Percentiles rank a stretch among this genome's conserved stretches.
Evolutionary conservation across 805 yeast species (phyloP).

Genomic region (Alloascoidea hylecoeti): DNA sequence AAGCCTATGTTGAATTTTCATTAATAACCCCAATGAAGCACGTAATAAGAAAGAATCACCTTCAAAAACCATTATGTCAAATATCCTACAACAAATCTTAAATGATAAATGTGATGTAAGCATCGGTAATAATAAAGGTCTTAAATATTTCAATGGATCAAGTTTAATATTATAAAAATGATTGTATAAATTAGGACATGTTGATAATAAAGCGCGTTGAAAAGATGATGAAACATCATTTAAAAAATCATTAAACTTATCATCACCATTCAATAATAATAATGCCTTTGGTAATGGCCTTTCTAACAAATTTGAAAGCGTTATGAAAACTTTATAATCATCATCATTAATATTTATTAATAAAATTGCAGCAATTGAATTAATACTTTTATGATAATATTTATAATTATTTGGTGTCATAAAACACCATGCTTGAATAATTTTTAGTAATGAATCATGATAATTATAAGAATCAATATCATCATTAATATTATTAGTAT

Average conservation of each 20-base stretch:
- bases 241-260: slow-evolving; percentile 18
- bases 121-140: slow-evolving; percentile 26
- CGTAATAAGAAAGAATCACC: slow-evolving; percentile 42
- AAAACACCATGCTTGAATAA: too few species aligned
- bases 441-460: too few species aligned
- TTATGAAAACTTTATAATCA: slow-evolving; percentile 21
- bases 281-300: slow-evolving; percentile 20
- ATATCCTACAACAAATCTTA: slow-evolving; percentile 30
- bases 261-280: slow-evolving; percentile 15
- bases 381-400: too few species aligned
- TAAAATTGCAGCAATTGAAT: slow-evolving; percentile 27
- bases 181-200: slow-evolving; percentile 28
- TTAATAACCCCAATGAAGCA: slow-evolving; percentile 36
- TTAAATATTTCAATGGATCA: slow-evolving; percentile 27
- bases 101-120: slow-evolving; percentile 30
- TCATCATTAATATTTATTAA: slow-evolving; percentile 22
- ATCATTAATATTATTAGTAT: too few species aligned
- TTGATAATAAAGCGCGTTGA: too few species aligned
- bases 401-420: too few species aligned
- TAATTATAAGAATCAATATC: too few species aligned
- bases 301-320: slow-evolving; percentile 24
- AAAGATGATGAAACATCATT: slow-evolving; percentile 29
- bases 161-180: slow-evolving; percentile 31
- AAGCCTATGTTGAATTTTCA: slow-evolving; percentile 31
- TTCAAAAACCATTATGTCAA: slow-evolving; percentile 51